Percentiles rank a stretch among this genome's conserved stretches.
These are phyloP conservation scores for Rhynchosporium secalis DNA, from an alignment of 2,329 filamentous ascomycete species.

Conservation along the genomic window DNA sequence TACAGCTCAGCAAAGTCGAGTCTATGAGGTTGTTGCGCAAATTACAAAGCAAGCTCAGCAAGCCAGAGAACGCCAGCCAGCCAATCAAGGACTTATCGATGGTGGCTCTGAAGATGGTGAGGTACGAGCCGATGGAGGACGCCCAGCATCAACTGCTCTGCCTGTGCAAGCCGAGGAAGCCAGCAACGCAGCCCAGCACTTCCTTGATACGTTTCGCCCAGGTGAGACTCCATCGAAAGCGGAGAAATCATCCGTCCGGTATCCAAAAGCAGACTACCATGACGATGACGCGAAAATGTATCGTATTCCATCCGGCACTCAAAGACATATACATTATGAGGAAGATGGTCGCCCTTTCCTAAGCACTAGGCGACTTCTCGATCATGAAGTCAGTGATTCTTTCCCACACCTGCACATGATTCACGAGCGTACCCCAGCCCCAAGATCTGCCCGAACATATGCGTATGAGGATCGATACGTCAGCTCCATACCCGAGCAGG, in stretches of 20 bases:
- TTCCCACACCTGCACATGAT: slow-evolving; percentile 25
- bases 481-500: slow-evolving; percentile 23
- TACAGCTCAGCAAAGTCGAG: slow-evolving; percentile 30
- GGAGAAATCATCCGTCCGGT: slow-evolving; percentile 12
- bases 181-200: slow-evolving; percentile 42
- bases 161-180: slow-evolving; percentile 33
- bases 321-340: slow-evolving; percentile 24
- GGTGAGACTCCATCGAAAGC: slow-evolving; percentile 26
- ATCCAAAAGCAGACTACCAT: slow-evolving; percentile 27
- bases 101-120: slow-evolving; percentile 44
- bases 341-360: slow-evolving; percentile 20
- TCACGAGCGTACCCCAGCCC: slow-evolving; percentile 26
- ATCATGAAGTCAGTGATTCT: slow-evolving; percentile 20
- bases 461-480: slow-evolving; percentile 35
- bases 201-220: slow-evolving; percentile 41
- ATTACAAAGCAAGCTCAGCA: slow-evolving; percentile 36
- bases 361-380: slow-evolving; percentile 18
- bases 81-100: slow-evolving; percentile 31
- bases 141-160: slow-evolving; percentile 17
- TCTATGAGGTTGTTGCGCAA: slow-evolving; percentile 35
- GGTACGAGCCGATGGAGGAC: slow-evolving; percentile 32
- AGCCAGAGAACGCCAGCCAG: slow-evolving; percentile 25
- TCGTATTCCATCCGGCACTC: slow-evolving; percentile 22
- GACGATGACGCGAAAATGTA: slow-evolving; percentile 23
- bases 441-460: slow-evolving; percentile 29